phyloP scores from a whole-genome alignment of 495 filamentous ascomycete genomes.

The Aspergillus coremiiformis region DNA sequence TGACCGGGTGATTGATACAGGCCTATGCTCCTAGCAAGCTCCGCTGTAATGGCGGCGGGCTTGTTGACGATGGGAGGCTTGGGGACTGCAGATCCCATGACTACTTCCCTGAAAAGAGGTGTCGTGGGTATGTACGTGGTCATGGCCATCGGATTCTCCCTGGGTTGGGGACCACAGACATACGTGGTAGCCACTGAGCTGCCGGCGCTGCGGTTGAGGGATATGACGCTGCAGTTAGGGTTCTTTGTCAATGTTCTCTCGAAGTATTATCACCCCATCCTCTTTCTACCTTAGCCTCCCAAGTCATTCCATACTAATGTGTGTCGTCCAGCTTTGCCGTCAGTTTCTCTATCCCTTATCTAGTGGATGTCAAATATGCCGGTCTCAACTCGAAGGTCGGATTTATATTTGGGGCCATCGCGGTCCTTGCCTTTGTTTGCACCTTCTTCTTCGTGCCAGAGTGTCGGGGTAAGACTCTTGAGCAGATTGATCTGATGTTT shows the following conservation, averaged over 20 bases:
- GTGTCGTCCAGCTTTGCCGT: constrained; percentile 11
- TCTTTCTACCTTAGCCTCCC: too few species aligned
- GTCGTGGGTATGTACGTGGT: constrained; percentile 4
- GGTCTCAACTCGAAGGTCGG: constrained; percentile 3
- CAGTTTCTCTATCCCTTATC: constrained; percentile 9
- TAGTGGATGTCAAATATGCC: constrained; percentile 1
- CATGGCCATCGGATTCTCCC: background rate
- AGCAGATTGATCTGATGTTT: constrained; percentile 8
- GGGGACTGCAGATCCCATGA: background rate
- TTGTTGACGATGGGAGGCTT: background rate
- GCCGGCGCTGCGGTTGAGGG: background rate
- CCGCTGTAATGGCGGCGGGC: background rate
- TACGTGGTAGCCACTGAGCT: constrained; percentile 3
- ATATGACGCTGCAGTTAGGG: constrained; percentile 1
- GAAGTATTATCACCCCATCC: background rate
- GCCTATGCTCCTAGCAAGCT: background rate
- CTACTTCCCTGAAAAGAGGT: background rate
- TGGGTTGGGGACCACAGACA: background rate
- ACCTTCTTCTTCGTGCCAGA: constrained; percentile 10
- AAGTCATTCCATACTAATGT: too few species aligned
- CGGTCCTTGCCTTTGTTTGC: background rate
- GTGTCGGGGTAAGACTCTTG: constrained; percentile 2
- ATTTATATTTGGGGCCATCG: constrained; percentile 7
- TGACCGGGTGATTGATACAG: background rate
- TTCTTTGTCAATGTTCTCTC: constrained; percentile 1